Conservation (phyloP, 2,329 filamentous ascomycete species). For the Tolypocladium endophyticum region DNA sequence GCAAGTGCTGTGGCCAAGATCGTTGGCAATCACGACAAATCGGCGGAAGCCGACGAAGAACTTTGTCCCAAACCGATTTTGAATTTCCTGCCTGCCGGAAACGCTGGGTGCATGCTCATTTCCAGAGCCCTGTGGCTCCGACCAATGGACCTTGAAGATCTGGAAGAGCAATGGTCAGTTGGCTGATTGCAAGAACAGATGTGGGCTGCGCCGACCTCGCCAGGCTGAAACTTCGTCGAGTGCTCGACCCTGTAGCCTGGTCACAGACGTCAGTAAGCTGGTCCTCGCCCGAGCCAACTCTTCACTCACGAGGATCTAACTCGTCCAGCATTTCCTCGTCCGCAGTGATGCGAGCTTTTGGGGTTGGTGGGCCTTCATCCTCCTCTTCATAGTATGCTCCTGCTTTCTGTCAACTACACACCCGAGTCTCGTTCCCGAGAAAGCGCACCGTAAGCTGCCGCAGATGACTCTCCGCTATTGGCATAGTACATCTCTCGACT, state of each 20-base stretch:
- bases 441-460: constrained; percentile 10
- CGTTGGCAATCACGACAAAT: constrained; percentile 42
- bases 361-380: constrained; percentile 13
- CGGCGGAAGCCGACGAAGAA: constrained; percentile 41
- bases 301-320: constrained; percentile 25
- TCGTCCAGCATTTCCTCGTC: constrained; percentile 9
- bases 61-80: constrained; percentile 22
- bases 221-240: constrained; percentile 28
- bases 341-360: constrained; percentile 6
- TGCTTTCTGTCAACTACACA: constrained; percentile 3
- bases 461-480: constrained; percentile 6
- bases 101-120: constrained; percentile 19
- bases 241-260: constrained; percentile 29
- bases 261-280: background rate
- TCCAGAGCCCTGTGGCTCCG: constrained; percentile 34
- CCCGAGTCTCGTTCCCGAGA: background rate
- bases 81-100: constrained; percentile 21
- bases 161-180: constrained; percentile 10
- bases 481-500: constrained; percentile 9
- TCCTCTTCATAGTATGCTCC: constrained; percentile 14
- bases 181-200: background rate
- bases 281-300: background rate
- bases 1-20: constrained; percentile 43
- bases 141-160: constrained; percentile 48
- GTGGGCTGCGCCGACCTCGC: constrained; percentile 20